Percentiles rank a stretch among this genome's conserved stretches.
Conservation (phyloP, 306 rosid genomes). For the Cicer arietinum region DNA sequence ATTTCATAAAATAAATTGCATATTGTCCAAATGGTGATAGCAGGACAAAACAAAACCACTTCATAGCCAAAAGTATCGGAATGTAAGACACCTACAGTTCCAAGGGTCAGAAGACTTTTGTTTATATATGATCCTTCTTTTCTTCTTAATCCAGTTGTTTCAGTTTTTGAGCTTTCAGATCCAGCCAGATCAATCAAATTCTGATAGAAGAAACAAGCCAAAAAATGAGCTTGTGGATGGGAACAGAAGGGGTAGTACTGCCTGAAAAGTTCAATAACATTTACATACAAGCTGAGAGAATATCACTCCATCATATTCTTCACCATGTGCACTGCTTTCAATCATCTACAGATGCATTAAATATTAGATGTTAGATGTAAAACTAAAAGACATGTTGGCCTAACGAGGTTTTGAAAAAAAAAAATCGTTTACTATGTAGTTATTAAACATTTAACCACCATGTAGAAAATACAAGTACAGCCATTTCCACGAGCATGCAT, state of each 20-base stretch:
- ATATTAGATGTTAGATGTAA: constrained; percentile 29
- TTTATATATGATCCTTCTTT: constrained; percentile 99
- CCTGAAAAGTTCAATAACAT: constrained; percentile 31
- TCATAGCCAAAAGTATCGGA: constrained; percentile 27
- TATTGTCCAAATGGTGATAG: constrained; percentile 12
- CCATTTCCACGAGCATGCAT: constrained; percentile 24
- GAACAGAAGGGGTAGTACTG: not conserved
- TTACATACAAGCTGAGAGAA: constrained; percentile 97
- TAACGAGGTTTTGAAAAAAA: not conserved
- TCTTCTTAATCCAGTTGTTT: constrained; percentile 95
- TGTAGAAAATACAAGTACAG: constrained; percentile 11
- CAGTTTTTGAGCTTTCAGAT: constrained; percentile 98
- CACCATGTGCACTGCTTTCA: constrained; percentile 97
- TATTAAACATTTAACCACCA: constrained; percentile 21
- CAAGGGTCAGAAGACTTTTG: constrained; percentile 98
- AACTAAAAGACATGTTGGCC: constrained; percentile 11
- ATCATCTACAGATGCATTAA: constrained; percentile 77
- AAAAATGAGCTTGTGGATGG: constrained; percentile 26
- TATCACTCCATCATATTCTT: constrained; percentile 96
- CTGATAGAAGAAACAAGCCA: constrained; percentile 49
- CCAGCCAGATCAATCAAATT: constrained; percentile 99
- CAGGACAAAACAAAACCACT: constrained; percentile 37
- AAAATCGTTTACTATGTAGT: not conserved
- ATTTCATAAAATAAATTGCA: constrained; percentile 27
- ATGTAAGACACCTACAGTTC: constrained; percentile 75